These are phyloP conservation scores for Gossypium aridum DNA, from an alignment of 441 rosid species.

Conservation along the genomic window DNA sequence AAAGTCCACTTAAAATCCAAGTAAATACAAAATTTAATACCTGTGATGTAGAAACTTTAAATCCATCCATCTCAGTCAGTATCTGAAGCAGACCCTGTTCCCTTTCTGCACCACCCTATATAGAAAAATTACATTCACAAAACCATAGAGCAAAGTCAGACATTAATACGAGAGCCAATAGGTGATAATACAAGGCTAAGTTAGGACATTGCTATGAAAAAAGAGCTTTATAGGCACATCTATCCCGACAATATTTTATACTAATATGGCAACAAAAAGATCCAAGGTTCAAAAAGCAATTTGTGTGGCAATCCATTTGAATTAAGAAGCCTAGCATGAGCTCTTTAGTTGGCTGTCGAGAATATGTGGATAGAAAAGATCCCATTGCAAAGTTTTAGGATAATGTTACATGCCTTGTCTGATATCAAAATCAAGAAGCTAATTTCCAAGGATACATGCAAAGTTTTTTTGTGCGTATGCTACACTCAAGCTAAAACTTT, in stretches of 20 bases:
- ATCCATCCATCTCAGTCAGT: conserved; percentile 97
- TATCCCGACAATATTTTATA: neutral
- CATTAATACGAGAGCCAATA: neutral
- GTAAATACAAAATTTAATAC: conserved; percentile 32
- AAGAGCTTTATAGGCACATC: neutral
- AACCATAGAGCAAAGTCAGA: conserved; percentile 7
- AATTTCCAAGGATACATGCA: neutral
- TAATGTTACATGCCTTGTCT: neutral
- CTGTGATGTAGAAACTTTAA: conserved; percentile 84
- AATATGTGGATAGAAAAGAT: neutral
- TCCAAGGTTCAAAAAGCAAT: neutral
- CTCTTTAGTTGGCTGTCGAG: neutral
- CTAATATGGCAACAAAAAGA: neutral
- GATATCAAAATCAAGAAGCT: neutral
- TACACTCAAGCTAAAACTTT: conserved; percentile 6
- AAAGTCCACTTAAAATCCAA: conserved; percentile 2
- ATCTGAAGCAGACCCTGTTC: conserved; percentile 99
- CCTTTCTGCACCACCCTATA: conserved; percentile 96
- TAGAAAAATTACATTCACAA: conserved; percentile 6
- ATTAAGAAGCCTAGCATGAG: conserved; percentile 1
- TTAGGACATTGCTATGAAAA: neutral
- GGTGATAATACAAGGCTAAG: neutral
- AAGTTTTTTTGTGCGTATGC: neutral
- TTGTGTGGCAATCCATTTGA: neutral
- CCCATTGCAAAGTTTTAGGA: neutral